These are phyloP conservation scores for Geotrichum histeridarum DNA, from an alignment of 1,139 yeast species.

Conservation along the genomic window DNA sequence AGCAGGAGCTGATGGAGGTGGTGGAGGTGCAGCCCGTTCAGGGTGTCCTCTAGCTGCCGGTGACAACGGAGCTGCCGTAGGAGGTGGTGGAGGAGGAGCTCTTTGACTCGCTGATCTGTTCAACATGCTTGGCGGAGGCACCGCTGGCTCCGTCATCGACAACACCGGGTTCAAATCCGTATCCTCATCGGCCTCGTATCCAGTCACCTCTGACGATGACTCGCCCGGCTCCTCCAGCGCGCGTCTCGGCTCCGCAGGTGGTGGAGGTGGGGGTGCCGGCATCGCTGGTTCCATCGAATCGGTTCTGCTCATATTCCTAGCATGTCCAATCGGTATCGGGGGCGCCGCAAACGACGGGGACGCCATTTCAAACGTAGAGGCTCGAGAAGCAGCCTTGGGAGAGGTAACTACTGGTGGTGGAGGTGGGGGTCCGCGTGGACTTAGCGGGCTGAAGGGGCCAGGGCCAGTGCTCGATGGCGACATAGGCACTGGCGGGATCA, in stretches of 20 bases:
- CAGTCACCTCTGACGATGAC: constrained; percentile 38
- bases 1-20: constrained; percentile 25
- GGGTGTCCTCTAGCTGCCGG: constrained; percentile 17
- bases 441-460: neutral
- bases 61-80: constrained; percentile 15
- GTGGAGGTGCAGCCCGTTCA: constrained; percentile 25
- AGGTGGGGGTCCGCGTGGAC: constrained; percentile 16
- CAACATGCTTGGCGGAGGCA: neutral
- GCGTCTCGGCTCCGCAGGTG: constrained; percentile 18
- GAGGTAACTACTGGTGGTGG: constrained; percentile 21
- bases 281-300: neutral
- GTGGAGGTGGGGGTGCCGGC: constrained; percentile 16
- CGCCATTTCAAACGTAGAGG: constrained; percentile 16
- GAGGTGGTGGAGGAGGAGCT: constrained; percentile 22
- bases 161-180: constrained; percentile 33
- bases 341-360: constrained; percentile 21
- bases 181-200: constrained; percentile 52
- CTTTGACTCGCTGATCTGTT: constrained; percentile 22
- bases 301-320: constrained; percentile 1
- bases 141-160: constrained; percentile 20
- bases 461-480: constrained; percentile 11
- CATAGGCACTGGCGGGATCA: constrained; percentile 30
- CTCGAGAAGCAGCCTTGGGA: constrained; percentile 20
- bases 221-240: constrained; percentile 9
- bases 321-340: constrained; percentile 19